Base-by-base conservation (phyloP, 441 rosid species). In the Erysimum pusillum region DNA sequence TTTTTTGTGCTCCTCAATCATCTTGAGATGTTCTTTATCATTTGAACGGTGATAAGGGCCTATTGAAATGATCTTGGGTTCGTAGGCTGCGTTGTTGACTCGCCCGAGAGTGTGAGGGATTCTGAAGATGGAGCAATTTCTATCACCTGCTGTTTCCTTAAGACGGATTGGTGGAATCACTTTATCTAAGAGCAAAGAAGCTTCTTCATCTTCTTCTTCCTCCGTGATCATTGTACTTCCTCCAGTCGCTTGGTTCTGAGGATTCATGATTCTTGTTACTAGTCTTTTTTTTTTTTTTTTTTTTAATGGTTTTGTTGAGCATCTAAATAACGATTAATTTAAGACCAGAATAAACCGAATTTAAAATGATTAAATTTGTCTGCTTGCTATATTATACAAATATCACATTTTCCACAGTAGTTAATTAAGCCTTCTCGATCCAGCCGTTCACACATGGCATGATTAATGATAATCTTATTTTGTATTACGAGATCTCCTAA, bases 1-100 rank as follows among this genome's bases (percentile, higher is more conserved):
- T 87, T 87, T 84, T 63, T 87, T 88, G 79, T 88, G 95, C 82
- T 90, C 91, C 56, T 90, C 84, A 25, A 90, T 88, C 88, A 87
- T 85, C 49, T 52, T 53, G 35, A 86, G 81, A 14, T 81, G 81
- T 4, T 77, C 38, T 38, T 82, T 58, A 8, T 79, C 87, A 52
- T 13, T 20, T 1, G 57, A 51, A 22, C 66, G 67, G 79, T 89
- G 91, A 51, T 84, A 87, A 12, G 93, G 93, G 0, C 89, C 89
- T 45, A 89, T 86, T 42, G 91, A 86, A 60, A 89, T 86, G 6
- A 86, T 81, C 22, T 74, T 85, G n/a, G 93, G 91, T 14, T 77
- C 80, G 32, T 86, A 86, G 9, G 81, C 79, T 75, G 76, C 71
- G 18, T 64, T 69, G 67, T 89, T 83, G 69, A 75, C 75, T 31